Percentiles rank a stretch among this genome's conserved stretches.
Evolutionary conservation across 805 yeast species (phyloP).

Genomic region (Wilhelminamyces savonicus): DNA sequence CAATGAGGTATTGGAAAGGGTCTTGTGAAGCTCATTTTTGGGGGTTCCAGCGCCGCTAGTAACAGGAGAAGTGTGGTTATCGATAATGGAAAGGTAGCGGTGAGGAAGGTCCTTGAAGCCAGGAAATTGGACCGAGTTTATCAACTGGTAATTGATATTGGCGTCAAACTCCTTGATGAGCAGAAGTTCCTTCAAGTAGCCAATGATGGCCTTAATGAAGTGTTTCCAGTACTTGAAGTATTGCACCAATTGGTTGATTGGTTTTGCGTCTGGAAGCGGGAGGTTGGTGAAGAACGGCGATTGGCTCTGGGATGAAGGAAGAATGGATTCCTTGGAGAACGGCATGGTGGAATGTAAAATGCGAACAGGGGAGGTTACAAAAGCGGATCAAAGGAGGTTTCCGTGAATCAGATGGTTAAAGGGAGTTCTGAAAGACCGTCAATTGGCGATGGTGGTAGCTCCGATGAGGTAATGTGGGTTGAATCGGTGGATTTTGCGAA

Average conservation of each 20-base stretch:
- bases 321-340: slow-evolving; percentile 12
- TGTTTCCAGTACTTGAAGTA: slow-evolving; percentile 37
- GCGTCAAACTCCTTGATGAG: slow-evolving; percentile 39
- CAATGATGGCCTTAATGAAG: slow-evolving; percentile 29
- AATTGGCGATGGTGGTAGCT: too few relatives aligned
- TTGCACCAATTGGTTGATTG: slow-evolving; percentile 30
- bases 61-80: neutral
- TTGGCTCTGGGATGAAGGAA: slow-evolving; percentile 27
- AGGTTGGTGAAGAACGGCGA: slow-evolving; percentile 35
- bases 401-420: too few relatives aligned
- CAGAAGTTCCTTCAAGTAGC: slow-evolving; percentile 37
- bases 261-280: slow-evolving; percentile 33
- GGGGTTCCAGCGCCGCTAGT: neutral
- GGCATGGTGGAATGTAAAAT: too few relatives aligned
- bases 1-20: neutral
- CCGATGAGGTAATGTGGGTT: too few relatives aligned
- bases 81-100: slow-evolving; percentile 4
- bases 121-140: slow-evolving; percentile 33
- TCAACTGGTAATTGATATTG: slow-evolving; percentile 31
- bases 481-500: too few relatives aligned
- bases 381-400: too few relatives aligned
- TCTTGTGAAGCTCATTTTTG: neutral
- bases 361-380: too few relatives aligned
- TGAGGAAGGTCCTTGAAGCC: slow-evolving; percentile 38
- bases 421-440: too few relatives aligned